Evolutionary conservation across 164 flowering plant genomes (phyloP), one percentile per base, ranked within the genome.

Genomic region (Aristolochia californica): DNA sequence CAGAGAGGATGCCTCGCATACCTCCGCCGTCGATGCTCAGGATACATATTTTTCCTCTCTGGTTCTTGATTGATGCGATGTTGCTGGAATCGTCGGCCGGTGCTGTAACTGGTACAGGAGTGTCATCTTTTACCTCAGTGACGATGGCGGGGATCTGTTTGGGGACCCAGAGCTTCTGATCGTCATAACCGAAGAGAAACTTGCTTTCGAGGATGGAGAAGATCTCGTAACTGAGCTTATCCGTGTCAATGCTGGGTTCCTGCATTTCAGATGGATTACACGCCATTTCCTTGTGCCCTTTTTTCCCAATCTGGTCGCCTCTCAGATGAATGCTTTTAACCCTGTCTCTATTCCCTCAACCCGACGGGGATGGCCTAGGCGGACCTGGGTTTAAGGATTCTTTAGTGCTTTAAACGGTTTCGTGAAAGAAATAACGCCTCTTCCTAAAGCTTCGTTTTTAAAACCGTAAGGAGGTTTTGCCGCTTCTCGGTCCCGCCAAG

Each of bases 11-110:
- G 58, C 83, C 88, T 20, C 85, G 73, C 94, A 93, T 82, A 50
- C 91, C 96, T 0, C 90, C 96, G 22, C 94, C 89, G 63, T 93
- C 98, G 43, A 93, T 78, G 71, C 79, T 76, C 28, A 93, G 83
- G 1, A 93, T 75, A 66, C 98, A 89, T 54, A 89, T 76, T 68
- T 87, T 87, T 11, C 97, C 94, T 26, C 98, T 68, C 71, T 86
- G 98, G 68, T 84, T 86, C 75, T 84, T 88, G 57, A 79, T 68
- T 4, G 79, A 55, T 5, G 72, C 60, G 8, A 72, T 62, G 48
- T 55, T 55, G 10, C 27, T 56, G 40, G 30, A 34, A 34, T 34
- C 40, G 40, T 34, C 23, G 15, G 43, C 28, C 0, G 58, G 16
- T 0, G 68, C 45, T 14, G 62, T 17, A 21, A 45, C 28, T 0